A percentile compares a stretch with the other conserved stretches of the same genome.
Conservation (phyloP, 345 rosid genomes). For the Fremontodendron californicum region DNA sequence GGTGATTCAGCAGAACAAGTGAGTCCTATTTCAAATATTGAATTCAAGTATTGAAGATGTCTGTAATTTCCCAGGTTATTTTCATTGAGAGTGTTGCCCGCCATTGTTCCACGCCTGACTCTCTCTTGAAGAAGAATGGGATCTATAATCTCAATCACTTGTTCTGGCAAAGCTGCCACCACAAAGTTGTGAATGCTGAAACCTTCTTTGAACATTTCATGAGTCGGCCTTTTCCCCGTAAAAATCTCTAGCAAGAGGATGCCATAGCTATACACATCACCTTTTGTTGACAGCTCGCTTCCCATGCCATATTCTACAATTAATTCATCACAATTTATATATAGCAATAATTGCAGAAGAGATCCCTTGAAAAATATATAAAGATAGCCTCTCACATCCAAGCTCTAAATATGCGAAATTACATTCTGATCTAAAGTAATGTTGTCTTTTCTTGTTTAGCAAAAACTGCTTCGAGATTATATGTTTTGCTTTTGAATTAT, state of each 20-base stretch:
- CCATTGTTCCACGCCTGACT: not conserved
- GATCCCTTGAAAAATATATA: not conserved
- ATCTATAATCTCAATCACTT: conserved; percentile 12
- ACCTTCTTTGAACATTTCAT: conserved; percentile 23
- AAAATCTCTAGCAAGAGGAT: conserved; percentile 32
- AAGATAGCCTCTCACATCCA: not conserved
- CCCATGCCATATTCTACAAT: conserved; percentile 36
- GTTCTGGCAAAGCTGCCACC: conserved; percentile 17
- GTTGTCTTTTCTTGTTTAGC: too few relatives aligned
- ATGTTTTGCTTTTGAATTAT: too few relatives aligned
- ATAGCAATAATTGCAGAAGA: not conserved
- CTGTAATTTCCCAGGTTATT: not conserved
- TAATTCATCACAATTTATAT: not conserved
- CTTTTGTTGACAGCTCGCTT: conserved; percentile 14
- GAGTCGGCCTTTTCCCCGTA: conserved; percentile 25
- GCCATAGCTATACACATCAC: conserved; percentile 34
- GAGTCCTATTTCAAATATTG: conserved; percentile 15
- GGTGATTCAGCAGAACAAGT: conserved; percentile 18
- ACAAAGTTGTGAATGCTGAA: conserved; percentile 21
- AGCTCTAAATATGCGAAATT: too few relatives aligned
- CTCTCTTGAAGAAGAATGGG: conserved; percentile 10
- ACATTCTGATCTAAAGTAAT: too few relatives aligned
- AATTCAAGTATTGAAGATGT: conserved; percentile 5
- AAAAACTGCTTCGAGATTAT: too few relatives aligned
- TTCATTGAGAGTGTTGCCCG: not conserved